These are phyloP conservation scores for Acmispon strigosus DNA, from an alignment of 306 rosid genomes.

Conservation along the genomic window DNA sequence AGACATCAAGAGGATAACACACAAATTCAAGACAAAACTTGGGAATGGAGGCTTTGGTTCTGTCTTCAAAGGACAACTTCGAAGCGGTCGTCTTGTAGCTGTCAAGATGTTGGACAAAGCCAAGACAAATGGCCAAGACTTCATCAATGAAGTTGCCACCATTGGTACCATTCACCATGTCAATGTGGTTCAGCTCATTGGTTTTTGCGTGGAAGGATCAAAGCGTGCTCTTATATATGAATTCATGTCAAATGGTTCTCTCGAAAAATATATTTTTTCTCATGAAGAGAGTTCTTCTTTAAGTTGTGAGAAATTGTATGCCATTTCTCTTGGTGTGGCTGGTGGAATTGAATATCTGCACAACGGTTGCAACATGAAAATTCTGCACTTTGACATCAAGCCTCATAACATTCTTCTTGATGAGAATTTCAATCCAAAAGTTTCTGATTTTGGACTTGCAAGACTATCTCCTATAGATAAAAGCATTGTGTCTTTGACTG, in stretches of 20 bases:
- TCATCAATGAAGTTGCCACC: conserved; percentile 17
- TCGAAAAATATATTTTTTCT: conserved; percentile 1
- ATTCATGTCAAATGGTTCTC: conserved; percentile 21
- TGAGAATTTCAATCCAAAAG: conserved; percentile 21
- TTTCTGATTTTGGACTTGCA: conserved; percentile 31
- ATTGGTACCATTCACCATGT: conserved; percentile 25
- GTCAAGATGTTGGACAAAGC: conserved; percentile 16
- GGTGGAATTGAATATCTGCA: conserved; percentile 27
- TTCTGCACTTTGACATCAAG: conserved; percentile 31
- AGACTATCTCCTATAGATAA: conserved; percentile 9
- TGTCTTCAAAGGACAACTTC: conserved; percentile 16
- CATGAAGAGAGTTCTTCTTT: neutral
- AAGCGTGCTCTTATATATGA: conserved; percentile 21
- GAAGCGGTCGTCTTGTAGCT: conserved; percentile 11
- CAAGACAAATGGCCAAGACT: conserved; percentile 13
- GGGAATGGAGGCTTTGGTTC: conserved; percentile 21
- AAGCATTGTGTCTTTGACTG: conserved; percentile 16
- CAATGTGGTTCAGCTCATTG: conserved; percentile 16
- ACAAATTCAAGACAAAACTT: neutral
- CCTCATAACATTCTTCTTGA: conserved; percentile 27
- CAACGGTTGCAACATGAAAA: conserved; percentile 22
- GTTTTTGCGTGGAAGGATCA: conserved; percentile 19
- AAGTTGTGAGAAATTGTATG: neutral
- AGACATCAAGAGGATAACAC: conserved; percentile 6
- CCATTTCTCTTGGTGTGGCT: conserved; percentile 28